Evolutionary conservation across 2,329 filamentous ascomycete genomes (phyloP).

Genomic region (Clarireedia monteithiana): DNA sequence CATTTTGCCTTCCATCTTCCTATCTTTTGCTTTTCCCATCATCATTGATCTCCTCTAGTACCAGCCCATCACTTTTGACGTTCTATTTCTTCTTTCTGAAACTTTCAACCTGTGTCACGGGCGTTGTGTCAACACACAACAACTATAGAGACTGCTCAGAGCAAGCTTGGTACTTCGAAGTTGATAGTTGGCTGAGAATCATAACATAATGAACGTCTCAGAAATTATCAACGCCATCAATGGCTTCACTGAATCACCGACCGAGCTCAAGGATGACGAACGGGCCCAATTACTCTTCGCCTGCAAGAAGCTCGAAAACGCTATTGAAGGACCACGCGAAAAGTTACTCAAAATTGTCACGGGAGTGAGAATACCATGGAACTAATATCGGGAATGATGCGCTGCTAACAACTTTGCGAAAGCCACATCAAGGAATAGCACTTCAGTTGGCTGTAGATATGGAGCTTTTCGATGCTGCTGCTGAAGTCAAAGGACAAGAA

Average conservation of each 20-base stretch:
- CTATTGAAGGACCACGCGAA: neutral
- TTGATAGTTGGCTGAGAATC: no score
- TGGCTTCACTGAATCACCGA: neutral
- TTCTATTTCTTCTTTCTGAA: no score
- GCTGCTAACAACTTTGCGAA: neutral
- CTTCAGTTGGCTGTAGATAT: neutral
- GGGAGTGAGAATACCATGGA: neutral
- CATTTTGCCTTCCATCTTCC: no score
- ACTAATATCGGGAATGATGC: no score
- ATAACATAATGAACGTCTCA: neutral
- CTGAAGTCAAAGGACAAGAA: neutral
- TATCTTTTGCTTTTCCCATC: neutral
- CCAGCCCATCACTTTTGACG: no score
- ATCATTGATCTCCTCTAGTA: neutral
- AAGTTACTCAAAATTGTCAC: neutral
- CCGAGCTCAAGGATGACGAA: neutral
- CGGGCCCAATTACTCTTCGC: neutral
- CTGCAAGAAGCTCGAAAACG: neutral
- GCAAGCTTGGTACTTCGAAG: no score
- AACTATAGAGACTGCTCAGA: no score
- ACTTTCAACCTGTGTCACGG: no score
- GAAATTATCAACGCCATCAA: conserved; percentile 2
- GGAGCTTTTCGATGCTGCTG: conserved; percentile 3
- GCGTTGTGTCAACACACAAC: no score
- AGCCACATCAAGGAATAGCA: neutral